Conservation (phyloP, 192 early-diverging fungal species). For the Kappamyces sp. region DNA sequence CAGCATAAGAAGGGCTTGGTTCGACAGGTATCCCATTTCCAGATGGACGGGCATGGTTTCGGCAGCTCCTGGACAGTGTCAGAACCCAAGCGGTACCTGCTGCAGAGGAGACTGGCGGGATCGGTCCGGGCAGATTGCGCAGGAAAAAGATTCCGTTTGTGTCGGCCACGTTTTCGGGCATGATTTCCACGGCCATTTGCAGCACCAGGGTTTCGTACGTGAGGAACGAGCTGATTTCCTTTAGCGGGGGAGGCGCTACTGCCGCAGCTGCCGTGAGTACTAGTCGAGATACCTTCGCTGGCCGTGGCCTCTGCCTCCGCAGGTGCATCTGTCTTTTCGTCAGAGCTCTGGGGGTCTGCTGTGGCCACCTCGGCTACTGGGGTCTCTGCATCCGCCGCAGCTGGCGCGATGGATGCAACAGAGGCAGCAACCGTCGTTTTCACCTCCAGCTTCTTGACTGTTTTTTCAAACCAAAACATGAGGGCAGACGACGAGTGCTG, state of each 20-base stretch:
- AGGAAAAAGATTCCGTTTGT: conserved; percentile 53
- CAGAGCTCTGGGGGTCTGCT: neutral
- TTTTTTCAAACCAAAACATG: conserved; percentile 43
- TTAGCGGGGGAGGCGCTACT: neutral
- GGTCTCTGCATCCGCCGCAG: neutral
- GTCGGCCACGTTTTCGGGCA: conserved; percentile 50
- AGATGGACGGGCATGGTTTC: conserved; percentile 28
- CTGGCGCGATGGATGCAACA: no score
- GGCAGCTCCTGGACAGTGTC: conserved; percentile 32
- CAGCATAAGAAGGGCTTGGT: conserved; percentile 50
- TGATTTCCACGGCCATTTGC: conserved; percentile 34
- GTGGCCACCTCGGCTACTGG: neutral
- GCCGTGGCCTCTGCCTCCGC: neutral
- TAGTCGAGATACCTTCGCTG: no score
- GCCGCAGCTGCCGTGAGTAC: no score
- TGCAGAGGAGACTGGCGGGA: conserved; percentile 29
- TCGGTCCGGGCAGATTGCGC: conserved; percentile 37
- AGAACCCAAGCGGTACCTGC: conserved; percentile 28
- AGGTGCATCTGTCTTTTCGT: neutral
- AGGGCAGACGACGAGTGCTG: conserved; percentile 21
- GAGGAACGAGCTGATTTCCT: conserved; percentile 1
- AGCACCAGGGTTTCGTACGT: conserved; percentile 35
- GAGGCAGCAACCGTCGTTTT: neutral
- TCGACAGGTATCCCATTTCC: conserved; percentile 51
- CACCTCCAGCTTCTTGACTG: conserved; percentile 27